A percentile compares a stretch with the other conserved stretches of the same genome.
phyloP scores from a whole-genome alignment of 2,329 filamentous ascomycete genomes.

The Aspergillus amoenus region DNA sequence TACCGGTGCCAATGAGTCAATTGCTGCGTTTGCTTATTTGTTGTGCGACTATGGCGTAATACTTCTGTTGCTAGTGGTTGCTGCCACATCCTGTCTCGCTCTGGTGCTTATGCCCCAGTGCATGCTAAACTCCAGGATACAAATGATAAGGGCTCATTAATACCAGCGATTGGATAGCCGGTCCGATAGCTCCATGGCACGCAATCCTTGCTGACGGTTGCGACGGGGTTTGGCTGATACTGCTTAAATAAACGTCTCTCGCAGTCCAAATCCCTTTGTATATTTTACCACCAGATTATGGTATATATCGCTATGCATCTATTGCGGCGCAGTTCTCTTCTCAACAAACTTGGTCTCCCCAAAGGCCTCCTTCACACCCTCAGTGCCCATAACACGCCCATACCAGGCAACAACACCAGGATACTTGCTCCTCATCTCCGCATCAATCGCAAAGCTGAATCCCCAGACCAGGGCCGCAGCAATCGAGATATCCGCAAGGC shows the following conservation, averaged over 20 bases:
- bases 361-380: constrained; percentile 13
- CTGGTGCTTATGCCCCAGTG: too few relatives aligned
- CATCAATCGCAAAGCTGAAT: constrained; percentile 25
- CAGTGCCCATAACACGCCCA: background rate
- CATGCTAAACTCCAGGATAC: too few relatives aligned
- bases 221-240: background rate
- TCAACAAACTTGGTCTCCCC: constrained; percentile 12
- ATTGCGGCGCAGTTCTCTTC: constrained; percentile 8
- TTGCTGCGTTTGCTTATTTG: too few relatives aligned
- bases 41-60: too few relatives aligned
- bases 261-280: too few relatives aligned
- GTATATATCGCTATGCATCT: background rate
- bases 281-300: background rate
- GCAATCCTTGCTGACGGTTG: background rate
- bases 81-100: too few relatives aligned
- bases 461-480: constrained; percentile 27
- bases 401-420: constrained; percentile 24
- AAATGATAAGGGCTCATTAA: too few relatives aligned
- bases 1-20: too few relatives aligned
- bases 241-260: too few relatives aligned
- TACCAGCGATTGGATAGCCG: too few relatives aligned
- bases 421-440: constrained; percentile 27
- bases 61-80: too few relatives aligned
- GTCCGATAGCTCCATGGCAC: background rate
- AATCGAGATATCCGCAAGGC: constrained; percentile 29